Percentiles rank a stretch among this genome's conserved stretches.
These are phyloP conservation scores for Amauroascus niger DNA, from an alignment of 2,329 filamentous ascomycete genomes.

Conservation along the genomic window DNA sequence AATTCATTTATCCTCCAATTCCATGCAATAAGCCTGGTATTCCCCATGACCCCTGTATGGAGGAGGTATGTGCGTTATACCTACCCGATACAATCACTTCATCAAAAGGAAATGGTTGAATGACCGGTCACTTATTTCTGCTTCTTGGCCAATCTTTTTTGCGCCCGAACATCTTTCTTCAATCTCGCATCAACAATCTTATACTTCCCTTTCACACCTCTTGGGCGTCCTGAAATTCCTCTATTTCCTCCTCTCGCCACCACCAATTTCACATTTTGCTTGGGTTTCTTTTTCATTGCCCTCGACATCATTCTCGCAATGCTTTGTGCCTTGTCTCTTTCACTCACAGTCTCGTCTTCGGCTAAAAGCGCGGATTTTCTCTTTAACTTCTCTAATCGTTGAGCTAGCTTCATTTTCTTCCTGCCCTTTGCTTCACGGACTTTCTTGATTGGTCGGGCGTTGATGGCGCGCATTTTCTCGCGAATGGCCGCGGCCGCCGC, in stretches of 20 bases:
- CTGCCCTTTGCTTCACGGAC: conserved; percentile 90
- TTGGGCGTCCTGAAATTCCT: conserved; percentile 75
- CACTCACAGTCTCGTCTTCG: conserved; percentile 83
- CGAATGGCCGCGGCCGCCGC: conserved; percentile 85
- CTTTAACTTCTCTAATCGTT: conserved; percentile 83
- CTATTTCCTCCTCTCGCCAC: conserved; percentile 77
- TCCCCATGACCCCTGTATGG: background rate
- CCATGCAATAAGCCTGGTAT: background rate
- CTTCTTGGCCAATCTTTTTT: conserved; percentile 73
- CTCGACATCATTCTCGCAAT: conserved; percentile 74
- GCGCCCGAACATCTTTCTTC: conserved; percentile 89
- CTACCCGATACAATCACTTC: background rate
- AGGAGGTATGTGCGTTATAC: background rate
- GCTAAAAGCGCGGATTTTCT: conserved; percentile 91
- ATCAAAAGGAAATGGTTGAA: no score
- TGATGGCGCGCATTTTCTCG: conserved; percentile 84
- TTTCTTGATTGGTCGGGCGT: conserved; percentile 97
- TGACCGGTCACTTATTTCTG: conserved; percentile 47
- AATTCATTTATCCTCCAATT: background rate
- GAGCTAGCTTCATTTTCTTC: conserved; percentile 93
- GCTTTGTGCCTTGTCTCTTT: conserved; percentile 85
- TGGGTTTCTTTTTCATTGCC: conserved; percentile 77
- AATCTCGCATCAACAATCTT: conserved; percentile 92
- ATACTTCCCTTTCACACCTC: conserved; percentile 89
- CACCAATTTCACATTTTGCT: conserved; percentile 73